Percentiles rank a stretch among this genome's conserved stretches.
Conservation (phyloP, 768 basidiomycete species). For the Candolleomyces eurysporus region DNA sequence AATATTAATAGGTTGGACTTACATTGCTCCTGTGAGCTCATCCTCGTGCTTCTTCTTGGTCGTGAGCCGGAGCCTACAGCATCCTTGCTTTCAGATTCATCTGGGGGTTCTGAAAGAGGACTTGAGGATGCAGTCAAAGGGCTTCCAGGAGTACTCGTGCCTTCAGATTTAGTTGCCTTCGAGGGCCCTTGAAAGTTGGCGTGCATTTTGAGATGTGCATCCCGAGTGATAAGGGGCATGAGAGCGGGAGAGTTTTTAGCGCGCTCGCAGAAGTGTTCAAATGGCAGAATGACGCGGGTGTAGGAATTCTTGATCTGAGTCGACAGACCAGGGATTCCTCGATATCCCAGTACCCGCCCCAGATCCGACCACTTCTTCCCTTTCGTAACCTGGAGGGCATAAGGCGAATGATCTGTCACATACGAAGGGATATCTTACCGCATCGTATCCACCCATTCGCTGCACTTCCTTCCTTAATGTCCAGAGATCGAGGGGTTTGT, state of each 20-base stretch:
- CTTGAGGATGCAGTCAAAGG: constrained; percentile 79
- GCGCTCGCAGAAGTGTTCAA: constrained; percentile 83
- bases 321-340: constrained; percentile 77
- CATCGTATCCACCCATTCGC: constrained; percentile 83
- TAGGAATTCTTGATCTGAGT: constrained; percentile 91
- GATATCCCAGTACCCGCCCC: constrained; percentile 79
- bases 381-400: constrained; percentile 64
- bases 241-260: constrained; percentile 63
- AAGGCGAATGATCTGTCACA: constrained; percentile 9
- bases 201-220: constrained; percentile 51
- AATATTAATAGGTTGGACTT: constrained; percentile 27
- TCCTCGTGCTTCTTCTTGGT: constrained; percentile 53
- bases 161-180: constrained; percentile 42
- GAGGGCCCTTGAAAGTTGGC: constrained; percentile 41
- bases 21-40: constrained; percentile 49
- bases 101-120: constrained; percentile 75
- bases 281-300: constrained; percentile 89
- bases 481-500: constrained; percentile 93
- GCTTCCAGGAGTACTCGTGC: constrained; percentile 64
- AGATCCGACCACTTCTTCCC: constrained; percentile 87
- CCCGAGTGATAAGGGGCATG: constrained; percentile 44
- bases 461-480: constrained; percentile 89
- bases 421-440: constrained; percentile 45
- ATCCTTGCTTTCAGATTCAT: constrained; percentile 66
- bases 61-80: constrained; percentile 42